phyloP scores from a whole-genome alignment of 768 basidiomycete genomes.

The Suillus plorans region DNA sequence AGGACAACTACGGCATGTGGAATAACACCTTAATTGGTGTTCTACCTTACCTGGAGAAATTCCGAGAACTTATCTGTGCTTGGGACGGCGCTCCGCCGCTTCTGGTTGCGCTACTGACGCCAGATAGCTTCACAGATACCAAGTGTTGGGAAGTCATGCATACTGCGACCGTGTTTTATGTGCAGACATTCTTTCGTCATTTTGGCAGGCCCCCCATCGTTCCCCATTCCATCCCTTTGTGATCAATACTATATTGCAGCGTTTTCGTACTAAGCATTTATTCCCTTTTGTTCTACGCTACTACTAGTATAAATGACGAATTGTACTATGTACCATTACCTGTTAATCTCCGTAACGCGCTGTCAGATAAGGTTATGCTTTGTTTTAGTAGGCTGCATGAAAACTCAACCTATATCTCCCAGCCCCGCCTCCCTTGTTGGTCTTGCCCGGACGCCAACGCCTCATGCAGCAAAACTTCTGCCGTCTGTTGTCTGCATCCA shows the following conservation, averaged over 20 bases:
- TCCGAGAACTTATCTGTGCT: not conserved
- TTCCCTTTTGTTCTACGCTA: not conserved
- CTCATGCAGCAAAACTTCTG: not conserved
- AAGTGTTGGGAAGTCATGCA: not conserved
- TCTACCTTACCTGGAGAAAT: not conserved
- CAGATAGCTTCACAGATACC: not conserved
- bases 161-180: not conserved
- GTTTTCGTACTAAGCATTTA: not conserved
- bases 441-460: not conserved
- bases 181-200: slow-evolving; percentile 5
- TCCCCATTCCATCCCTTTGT: not conserved
- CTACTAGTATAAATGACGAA: not conserved
- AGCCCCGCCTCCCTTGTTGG: not conserved
- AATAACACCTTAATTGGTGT: not conserved
- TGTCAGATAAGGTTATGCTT: not conserved
- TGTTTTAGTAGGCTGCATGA: not conserved
- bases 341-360: not conserved
- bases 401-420: not conserved
- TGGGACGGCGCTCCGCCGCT: not conserved
- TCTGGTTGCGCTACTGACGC: not conserved
- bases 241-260: not conserved
- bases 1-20: not conserved
- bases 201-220: slow-evolving; percentile 4
- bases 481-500: not conserved
- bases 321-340: not conserved